Evolutionary conservation across 352 stramenopile genomes (phyloP).

Genomic region (Phytophthora foliorum): DNA sequence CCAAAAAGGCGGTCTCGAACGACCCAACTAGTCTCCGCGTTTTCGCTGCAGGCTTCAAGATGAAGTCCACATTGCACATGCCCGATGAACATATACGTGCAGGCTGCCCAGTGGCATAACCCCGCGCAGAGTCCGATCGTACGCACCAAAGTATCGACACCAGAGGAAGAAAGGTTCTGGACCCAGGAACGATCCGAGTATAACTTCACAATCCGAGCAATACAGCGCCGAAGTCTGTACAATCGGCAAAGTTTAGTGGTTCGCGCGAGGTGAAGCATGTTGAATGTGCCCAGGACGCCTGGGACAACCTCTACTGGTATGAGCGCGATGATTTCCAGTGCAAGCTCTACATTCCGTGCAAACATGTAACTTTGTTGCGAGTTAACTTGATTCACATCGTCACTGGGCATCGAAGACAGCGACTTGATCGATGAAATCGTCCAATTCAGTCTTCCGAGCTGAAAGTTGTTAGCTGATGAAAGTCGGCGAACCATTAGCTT

Average conservation of each 20-base stretch:
- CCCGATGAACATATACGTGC: conserved; percentile 73
- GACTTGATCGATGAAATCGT: conserved; percentile 53
- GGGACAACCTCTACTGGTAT: conserved; percentile 61
- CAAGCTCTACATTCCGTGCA: conserved; percentile 38
- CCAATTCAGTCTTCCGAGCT: conserved; percentile 47
- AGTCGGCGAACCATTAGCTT: conserved; percentile 3
- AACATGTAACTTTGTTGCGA: conserved; percentile 35
- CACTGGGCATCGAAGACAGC: conserved; percentile 27
- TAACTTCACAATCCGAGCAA: conserved; percentile 57
- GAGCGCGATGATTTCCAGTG: conserved; percentile 59
- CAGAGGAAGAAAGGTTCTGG: conserved; percentile 61
- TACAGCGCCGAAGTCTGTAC: conserved; percentile 46
- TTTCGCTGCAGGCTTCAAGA: conserved; percentile 48
- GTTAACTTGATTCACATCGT: conserved; percentile 6
- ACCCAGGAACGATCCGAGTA: conserved; percentile 55
- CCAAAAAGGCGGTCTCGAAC: conserved; percentile 61
- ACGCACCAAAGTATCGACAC: conserved; percentile 55
- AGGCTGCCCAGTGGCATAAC: conserved; percentile 64
- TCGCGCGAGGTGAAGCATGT: conserved; percentile 64
- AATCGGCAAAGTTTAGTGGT: conserved; percentile 65
- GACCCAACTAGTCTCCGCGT: conserved; percentile 64
- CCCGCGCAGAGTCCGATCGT: conserved; percentile 44
- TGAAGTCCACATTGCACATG: conserved; percentile 67
- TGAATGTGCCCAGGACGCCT: conserved; percentile 41
- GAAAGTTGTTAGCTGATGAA: conserved; percentile 11